Percentiles rank a stretch among this genome's conserved stretches.
phyloP scores from a whole-genome alignment of 768 basidiomycete genomes.

The Macrolepiota albuminosa region DNA sequence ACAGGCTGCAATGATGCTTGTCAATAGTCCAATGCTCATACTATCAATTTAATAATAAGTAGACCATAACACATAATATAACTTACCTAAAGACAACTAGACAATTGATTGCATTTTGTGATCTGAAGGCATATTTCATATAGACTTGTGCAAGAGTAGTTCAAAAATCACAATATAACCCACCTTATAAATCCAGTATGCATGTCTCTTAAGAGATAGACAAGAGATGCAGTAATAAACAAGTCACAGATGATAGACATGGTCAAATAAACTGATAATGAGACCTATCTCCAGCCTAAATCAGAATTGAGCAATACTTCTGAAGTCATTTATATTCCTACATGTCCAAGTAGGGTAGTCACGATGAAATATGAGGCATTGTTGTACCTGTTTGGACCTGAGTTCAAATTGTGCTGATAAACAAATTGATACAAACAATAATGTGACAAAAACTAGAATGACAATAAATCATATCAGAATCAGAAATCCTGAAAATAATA shows the following conservation, averaged over 20 bases:
- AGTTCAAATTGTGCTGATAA: neutral
- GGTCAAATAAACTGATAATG: too few relatives aligned
- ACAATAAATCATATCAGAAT: neutral
- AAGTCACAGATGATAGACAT: too few relatives aligned
- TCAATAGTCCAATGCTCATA: neutral
- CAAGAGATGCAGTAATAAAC: too few relatives aligned
- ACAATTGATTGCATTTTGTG: neutral
- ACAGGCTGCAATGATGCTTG: neutral
- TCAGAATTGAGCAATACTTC: neutral
- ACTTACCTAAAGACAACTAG: neutral
- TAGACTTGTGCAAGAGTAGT: neutral
- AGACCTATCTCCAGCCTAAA: neutral
- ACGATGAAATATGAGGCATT: too few relatives aligned
- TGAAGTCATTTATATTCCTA: neutral
- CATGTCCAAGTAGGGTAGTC: neutral
- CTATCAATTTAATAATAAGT: neutral
- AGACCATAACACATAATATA: neutral
- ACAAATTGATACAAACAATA: neutral
- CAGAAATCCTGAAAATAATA: neutral
- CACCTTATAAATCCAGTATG: too few relatives aligned
- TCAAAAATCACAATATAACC: neutral
- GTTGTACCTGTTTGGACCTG: neutral
- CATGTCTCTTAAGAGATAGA: too few relatives aligned
- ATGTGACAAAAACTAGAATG: neutral
- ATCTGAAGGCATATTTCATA: neutral